Evolutionary conservation across 306 rosid genomes (phyloP).

Genomic region (Gleditsia sinensis): DNA sequence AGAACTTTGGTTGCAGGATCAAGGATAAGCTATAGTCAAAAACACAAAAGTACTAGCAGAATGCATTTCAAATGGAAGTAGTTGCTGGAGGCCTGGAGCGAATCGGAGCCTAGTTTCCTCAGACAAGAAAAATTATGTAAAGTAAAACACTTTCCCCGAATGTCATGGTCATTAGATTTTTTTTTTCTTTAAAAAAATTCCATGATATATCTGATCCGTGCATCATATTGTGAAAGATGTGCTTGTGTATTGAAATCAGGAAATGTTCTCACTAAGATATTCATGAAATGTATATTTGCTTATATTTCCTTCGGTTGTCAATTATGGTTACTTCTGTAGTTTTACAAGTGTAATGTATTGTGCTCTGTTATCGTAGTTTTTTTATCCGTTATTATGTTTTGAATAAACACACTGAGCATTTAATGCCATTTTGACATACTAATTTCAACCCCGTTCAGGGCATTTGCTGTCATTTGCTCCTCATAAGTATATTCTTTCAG

Average conservation of each 20-base stretch:
- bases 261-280: not conserved
- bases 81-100: constrained; percentile 1
- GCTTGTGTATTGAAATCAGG: not conserved
- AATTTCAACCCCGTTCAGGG: not conserved
- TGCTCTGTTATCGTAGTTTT: not conserved
- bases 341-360: not conserved
- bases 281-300: not conserved
- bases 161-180: not conserved
- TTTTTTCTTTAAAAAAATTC: not conserved
- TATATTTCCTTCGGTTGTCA: not conserved
- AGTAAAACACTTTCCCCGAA: not conserved
- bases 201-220: not conserved
- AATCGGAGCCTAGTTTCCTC: not conserved
- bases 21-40: constrained; percentile 3
- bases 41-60: not conserved
- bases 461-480: not conserved
- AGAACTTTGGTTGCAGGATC: constrained; percentile 8
- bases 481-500: not conserved
- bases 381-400: not conserved
- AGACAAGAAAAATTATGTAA: not conserved
- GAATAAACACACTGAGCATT: not conserved
- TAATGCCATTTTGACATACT: not conserved
- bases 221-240: not conserved
- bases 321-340: not conserved
- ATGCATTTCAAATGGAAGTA: constrained; percentile 10